phyloP scores from a whole-genome alignment of 1,139 yeast genomes.

The Protomyces lactucae-debilis region DNA sequence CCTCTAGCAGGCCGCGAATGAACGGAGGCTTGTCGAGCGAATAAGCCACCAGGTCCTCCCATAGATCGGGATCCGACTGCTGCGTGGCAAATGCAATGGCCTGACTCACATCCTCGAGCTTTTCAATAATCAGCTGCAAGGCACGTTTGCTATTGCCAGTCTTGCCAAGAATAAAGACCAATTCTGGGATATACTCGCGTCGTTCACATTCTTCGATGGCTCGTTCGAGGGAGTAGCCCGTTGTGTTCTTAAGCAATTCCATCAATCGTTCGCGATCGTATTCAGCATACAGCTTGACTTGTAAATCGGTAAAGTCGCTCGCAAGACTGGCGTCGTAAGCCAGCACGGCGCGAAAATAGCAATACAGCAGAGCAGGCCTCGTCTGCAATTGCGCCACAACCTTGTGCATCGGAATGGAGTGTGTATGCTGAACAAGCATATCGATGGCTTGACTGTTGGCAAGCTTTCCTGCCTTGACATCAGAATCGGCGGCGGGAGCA shows the following conservation, averaged over 20 bases:
- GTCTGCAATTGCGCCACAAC: conserved; percentile 47
- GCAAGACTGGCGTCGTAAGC: conserved; percentile 53
- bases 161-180: conserved; percentile 75
- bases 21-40: conserved; percentile 69
- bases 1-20: conserved; percentile 66
- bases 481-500: neutral
- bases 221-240: conserved; percentile 62
- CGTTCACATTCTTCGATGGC: conserved; percentile 64
- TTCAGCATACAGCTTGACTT: conserved; percentile 60
- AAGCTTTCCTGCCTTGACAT: neutral
- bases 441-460: conserved; percentile 15
- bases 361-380: conserved; percentile 47
- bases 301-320: conserved; percentile 58
- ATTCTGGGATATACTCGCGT: conserved; percentile 55
- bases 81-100: conserved; percentile 78
- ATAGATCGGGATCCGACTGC: conserved; percentile 67
- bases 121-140: conserved; percentile 65
- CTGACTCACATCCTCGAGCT: conserved; percentile 67
- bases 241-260: conserved; percentile 49
- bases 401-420: conserved; percentile 32
- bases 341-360: conserved; percentile 56
- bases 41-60: conserved; percentile 69
- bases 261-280: conserved; percentile 53
- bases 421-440: conserved; percentile 27
- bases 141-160: conserved; percentile 80